Conservation (phyloP, 495 filamentous ascomycete genomes). For the Aspergillus saccharolyticus region DNA sequence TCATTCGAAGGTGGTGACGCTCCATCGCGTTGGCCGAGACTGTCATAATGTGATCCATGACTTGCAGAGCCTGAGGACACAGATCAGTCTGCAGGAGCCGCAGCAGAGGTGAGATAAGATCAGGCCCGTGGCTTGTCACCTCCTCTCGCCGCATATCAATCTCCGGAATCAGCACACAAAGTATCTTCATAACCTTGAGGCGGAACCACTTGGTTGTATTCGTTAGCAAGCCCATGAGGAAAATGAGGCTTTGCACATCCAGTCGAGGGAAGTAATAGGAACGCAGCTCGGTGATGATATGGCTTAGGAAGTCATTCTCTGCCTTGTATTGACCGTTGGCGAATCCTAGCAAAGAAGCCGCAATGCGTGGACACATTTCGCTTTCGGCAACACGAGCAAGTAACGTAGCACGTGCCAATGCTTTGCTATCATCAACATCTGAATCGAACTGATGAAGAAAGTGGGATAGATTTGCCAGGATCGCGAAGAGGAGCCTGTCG, state of each 20-base stretch:
- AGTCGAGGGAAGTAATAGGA: constrained; percentile 76
- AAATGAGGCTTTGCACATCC: constrained; percentile 79
- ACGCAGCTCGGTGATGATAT: constrained; percentile 70
- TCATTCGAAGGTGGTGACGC: constrained; percentile 91
- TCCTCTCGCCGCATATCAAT: constrained; percentile 92
- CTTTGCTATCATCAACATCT: constrained; percentile 46
- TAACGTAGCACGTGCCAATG: constrained; percentile 57
- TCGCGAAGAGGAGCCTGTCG: constrained; percentile 73
- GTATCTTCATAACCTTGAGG: constrained; percentile 81
- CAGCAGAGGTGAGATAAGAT: constrained; percentile 89
- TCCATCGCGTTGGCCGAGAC: constrained; percentile 92
- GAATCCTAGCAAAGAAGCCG: constrained; percentile 60
- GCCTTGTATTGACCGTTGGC: constrained; percentile 63
- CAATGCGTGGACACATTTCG: constrained; percentile 47
- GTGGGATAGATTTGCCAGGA: constrained; percentile 84
- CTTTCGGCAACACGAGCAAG: constrained; percentile 68
- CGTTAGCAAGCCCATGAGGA: constrained; percentile 86
- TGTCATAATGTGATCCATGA: constrained; percentile 89
- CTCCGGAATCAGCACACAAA: constrained; percentile 78
- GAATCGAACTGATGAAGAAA: constrained; percentile 79
- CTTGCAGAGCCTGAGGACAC: constrained; percentile 83
- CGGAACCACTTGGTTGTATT: constrained; percentile 88
- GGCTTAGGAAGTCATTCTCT: constrained; percentile 69
- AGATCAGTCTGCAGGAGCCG: constrained; percentile 89
- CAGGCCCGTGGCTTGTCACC: constrained; percentile 85